Base-by-base conservation (phyloP, 179 eudicot species). In the Silene vulgaris region DNA sequence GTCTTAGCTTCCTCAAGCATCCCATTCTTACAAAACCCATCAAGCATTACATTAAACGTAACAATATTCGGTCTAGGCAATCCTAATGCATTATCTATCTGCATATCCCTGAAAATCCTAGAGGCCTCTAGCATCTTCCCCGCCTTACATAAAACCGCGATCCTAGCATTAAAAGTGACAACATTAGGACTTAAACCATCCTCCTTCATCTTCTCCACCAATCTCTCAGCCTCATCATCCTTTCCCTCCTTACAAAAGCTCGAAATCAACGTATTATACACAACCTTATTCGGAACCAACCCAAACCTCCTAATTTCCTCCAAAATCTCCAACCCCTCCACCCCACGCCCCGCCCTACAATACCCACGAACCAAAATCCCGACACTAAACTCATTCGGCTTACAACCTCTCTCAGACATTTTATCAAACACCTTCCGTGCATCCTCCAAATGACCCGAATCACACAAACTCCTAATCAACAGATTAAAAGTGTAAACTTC, bases 91-190 rank as follows among this genome's bases (percentile, higher is more conserved):
- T 84, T 82, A 81, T 87, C 90, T 20, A 84, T 82, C 87, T 92
- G 97, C 98, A 94, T 94, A 78, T 94, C 98, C 84, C 96, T 83
- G 69, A 92, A 94, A 77, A 94, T 90, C 37, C 91, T 85, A 50
- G 91, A 89, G 30, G 97, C 98, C 81, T 94, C 98, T 23, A 89
- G 78, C 80, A 90, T 77, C 82, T 90, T 94, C 77, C 98, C 95
- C 7, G 84, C 76, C 11, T 71, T 79, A 81, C 98, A 92, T 40
- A 94, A 84, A 81, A 91, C 88, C 8, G 91, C 75, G 74, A 94
- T 92, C 82, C 98, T 88, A 35, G 96, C 87, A 85, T 94, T 94
- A 65, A 94, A 94, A 60, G 96, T 94, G 70, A 91, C 92, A 75
- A 92, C 89, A 82, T 92, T 81, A 1, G 98, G 98, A 72, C 59